These are phyloP conservation scores for Tricladium varicosporioides DNA, from an alignment of 2,329 filamentous ascomycete species.

Conservation along the genomic window DNA sequence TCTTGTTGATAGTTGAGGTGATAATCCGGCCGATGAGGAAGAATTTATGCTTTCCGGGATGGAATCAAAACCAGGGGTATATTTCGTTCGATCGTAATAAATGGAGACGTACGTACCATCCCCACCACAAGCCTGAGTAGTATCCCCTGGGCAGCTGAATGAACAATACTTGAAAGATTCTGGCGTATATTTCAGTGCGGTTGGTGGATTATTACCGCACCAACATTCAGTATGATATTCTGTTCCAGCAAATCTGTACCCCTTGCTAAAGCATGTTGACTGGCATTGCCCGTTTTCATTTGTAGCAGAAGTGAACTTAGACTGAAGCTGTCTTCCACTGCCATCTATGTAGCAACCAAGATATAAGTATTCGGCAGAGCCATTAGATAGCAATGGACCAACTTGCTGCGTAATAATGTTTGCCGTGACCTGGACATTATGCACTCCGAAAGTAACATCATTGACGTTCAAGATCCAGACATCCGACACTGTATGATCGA, in stretches of 20 bases:
- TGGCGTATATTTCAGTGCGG: constrained; percentile 22
- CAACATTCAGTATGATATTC: constrained; percentile 33
- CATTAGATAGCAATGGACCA: constrained; percentile 37
- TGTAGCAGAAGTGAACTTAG: constrained; percentile 30
- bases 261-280: constrained; percentile 28
- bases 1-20: neutral
- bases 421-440: constrained; percentile 35
- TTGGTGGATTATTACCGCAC: constrained; percentile 32
- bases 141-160: constrained; percentile 22
- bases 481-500: constrained; percentile 30
- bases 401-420: constrained; percentile 36
- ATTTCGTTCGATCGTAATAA: constrained; percentile 33
- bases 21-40: neutral
- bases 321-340: constrained; percentile 35
- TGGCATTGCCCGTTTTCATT: constrained; percentile 38
- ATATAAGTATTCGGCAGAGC: constrained; percentile 34
- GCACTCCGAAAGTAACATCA: constrained; percentile 40
- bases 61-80: constrained; percentile 22
- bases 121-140: constrained; percentile 26
- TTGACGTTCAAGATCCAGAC: constrained; percentile 41
- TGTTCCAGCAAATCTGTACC: constrained; percentile 36
- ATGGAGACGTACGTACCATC: constrained; percentile 35
- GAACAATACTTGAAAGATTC: constrained; percentile 26
- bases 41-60: constrained; percentile 16
- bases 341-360: constrained; percentile 42